These are phyloP conservation scores for Lathyrus tuberosus DNA, from an alignment of 306 rosid genomes.

Conservation along the genomic window DNA sequence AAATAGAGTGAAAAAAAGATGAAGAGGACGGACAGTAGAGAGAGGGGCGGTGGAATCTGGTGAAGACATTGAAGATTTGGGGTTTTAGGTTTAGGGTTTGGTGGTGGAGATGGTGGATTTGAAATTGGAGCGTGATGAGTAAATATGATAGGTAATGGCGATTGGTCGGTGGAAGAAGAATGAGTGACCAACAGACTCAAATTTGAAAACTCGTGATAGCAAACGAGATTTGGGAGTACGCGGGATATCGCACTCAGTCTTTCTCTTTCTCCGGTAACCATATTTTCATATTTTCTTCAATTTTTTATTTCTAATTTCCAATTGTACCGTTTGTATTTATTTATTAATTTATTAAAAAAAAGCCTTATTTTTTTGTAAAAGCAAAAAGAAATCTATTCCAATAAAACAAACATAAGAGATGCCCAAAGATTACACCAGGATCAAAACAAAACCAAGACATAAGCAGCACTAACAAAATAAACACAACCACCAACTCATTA, in stretches of 20 bases:
- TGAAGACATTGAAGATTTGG: conserved; percentile 42
- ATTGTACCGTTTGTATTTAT: too few species aligned
- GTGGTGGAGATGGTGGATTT: background rate
- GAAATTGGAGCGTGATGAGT: conserved; percentile 26
- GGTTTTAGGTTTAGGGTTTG: conserved; percentile 47
- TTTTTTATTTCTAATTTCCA: background rate
- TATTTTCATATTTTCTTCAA: background rate
- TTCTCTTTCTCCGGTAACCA: background rate
- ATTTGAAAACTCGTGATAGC: conserved; percentile 23
- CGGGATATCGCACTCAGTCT: conserved; percentile 26
- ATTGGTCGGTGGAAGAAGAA: conserved; percentile 1
- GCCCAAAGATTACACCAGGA: too few species aligned
- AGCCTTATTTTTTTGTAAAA: too few species aligned
- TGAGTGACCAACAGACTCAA: conserved; percentile 8
- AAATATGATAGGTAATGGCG: too few species aligned
- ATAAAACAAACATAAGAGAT: too few species aligned
- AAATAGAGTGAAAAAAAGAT: background rate
- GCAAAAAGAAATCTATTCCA: too few species aligned
- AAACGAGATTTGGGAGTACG: background rate
- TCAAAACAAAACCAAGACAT: too few species aligned
- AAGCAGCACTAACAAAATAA: too few species aligned
- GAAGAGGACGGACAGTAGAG: conserved; percentile 39
- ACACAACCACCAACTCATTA: too few species aligned
- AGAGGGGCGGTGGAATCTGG: conserved; percentile 45
- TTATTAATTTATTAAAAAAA: too few species aligned